These are phyloP conservation scores for Boletus vermiculosoides DNA, from an alignment of 768 basidiomycete genomes.

Conservation along the genomic window DNA sequence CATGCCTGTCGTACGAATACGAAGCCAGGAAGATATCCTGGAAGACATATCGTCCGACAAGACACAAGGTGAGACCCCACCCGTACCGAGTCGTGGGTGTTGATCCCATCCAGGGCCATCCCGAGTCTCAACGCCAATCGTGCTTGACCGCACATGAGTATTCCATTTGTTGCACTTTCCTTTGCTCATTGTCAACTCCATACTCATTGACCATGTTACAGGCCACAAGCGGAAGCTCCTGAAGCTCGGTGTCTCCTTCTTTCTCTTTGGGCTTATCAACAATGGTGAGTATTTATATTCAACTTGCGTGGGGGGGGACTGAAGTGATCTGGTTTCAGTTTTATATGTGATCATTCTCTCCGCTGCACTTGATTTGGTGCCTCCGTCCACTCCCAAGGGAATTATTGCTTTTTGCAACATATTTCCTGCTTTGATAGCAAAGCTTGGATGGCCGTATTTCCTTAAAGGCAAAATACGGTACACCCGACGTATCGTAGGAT, in stretches of 20 bases:
- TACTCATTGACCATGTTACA: conserved; percentile 20
- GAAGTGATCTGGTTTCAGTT: conserved; percentile 43
- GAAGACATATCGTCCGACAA: conserved; percentile 16
- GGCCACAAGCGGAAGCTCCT: conserved; percentile 30
- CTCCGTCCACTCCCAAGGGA: conserved; percentile 89
- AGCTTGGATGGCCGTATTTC: conserved; percentile 90
- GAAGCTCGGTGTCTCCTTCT: conserved; percentile 65
- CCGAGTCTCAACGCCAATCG: conserved; percentile 6
- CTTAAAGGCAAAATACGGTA: conserved; percentile 87
- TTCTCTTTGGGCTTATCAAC: conserved; percentile 89
- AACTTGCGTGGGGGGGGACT: not conserved
- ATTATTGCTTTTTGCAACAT: conserved; percentile 97
- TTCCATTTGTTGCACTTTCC: conserved; percentile 23
- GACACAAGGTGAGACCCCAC: conserved; percentile 21
- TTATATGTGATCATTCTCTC: conserved; percentile 96
- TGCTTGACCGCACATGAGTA: conserved; percentile 8
- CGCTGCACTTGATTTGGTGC: conserved; percentile 92
- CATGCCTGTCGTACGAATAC: conserved; percentile 11
- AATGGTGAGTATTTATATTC: conserved; percentile 54
- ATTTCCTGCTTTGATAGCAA: conserved; percentile 79
- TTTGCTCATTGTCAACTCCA: not conserved
- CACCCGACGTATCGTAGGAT: conserved; percentile 66
- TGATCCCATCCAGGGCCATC: conserved; percentile 28
- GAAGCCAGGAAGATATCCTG: conserved; percentile 13
- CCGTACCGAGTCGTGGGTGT: conserved; percentile 18